Evolutionary conservation across 345 rosid species (phyloP).

Genomic region (Draba incana): DNA sequence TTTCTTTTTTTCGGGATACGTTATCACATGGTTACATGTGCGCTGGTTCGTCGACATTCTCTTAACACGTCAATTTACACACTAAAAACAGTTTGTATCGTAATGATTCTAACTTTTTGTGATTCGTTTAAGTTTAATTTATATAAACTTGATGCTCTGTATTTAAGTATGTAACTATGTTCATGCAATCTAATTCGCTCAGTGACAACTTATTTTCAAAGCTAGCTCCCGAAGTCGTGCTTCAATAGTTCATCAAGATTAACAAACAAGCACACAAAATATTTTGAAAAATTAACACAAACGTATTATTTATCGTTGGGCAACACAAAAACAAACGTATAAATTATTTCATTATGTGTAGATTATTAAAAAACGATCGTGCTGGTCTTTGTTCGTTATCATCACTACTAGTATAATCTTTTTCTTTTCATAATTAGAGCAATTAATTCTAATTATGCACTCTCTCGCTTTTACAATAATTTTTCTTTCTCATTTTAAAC

Average conservation of each 20-base stretch:
- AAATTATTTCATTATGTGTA: neutral
- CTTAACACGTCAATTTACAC: constrained; percentile 30
- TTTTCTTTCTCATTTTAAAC: neutral
- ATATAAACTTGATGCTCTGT: neutral
- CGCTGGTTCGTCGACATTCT: constrained; percentile 38
- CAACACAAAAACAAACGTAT: neutral
- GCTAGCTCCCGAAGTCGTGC: neutral
- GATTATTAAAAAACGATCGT: constrained; percentile 22
- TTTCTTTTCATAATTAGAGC: constrained; percentile 31
- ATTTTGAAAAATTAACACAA: too few species aligned
- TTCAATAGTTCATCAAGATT: constrained; percentile 1
- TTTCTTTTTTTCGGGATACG: constrained; percentile 14
- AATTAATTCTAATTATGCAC: constrained; percentile 18
- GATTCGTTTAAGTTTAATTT: neutral
- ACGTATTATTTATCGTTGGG: too few species aligned
- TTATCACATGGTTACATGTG: constrained; percentile 45
- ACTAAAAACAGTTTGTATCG: neutral
- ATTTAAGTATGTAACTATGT: neutral
- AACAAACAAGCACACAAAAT: neutral
- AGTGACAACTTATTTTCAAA: neutral
- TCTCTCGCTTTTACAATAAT: neutral
- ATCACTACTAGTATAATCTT: constrained; percentile 26
- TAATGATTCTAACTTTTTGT: neutral
- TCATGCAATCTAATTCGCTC: constrained; percentile 4
- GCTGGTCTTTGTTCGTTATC: constrained; percentile 26